phyloP scores from a whole-genome alignment of 2,329 filamentous ascomycete genomes.

The Penicillium sp. region DNA sequence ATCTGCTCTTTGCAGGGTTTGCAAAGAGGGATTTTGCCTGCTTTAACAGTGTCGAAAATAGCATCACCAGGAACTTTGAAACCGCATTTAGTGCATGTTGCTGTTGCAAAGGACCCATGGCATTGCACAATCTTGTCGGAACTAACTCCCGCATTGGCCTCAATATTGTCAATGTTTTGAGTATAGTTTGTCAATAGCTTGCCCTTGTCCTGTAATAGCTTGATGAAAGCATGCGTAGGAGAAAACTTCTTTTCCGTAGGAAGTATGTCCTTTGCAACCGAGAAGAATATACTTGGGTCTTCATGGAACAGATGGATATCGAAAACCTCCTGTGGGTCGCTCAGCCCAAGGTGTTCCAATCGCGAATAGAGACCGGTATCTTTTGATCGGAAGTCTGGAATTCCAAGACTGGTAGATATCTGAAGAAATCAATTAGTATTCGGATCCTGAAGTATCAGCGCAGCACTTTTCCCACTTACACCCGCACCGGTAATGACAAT shows the following conservation, averaged over 20 bases:
- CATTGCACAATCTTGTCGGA: constrained; percentile 87
- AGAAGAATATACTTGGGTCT: constrained; percentile 87
- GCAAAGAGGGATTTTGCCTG: constrained; percentile 73
- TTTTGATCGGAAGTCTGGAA: constrained; percentile 94
- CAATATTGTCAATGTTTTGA: constrained; percentile 97
- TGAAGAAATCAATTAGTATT: constrained; percentile 18
- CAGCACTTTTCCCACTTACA: constrained; percentile 31
- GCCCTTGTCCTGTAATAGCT: constrained; percentile 76
- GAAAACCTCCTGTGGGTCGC: constrained; percentile 91
- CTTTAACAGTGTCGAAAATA: constrained; percentile 76
- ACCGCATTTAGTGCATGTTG: constrained; percentile 79
- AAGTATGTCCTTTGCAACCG: constrained; percentile 83
- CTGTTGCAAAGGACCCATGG: constrained; percentile 92
- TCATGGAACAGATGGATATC: constrained; percentile 82
- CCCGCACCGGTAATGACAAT: constrained; percentile 92
- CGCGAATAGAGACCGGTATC: constrained; percentile 88
- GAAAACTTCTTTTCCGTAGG: constrained; percentile 76
- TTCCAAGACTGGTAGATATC: constrained; percentile 94
- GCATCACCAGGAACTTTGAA: constrained; percentile 68
- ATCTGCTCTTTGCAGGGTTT: constrained; percentile 62
- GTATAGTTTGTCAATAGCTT: constrained; percentile 97
- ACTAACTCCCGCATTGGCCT: constrained; percentile 77
- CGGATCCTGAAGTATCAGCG: background rate
- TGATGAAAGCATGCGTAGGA: constrained; percentile 91
- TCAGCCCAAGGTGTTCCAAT: constrained; percentile 70